Percentiles rank a stretch among this genome's conserved stretches.
Conservation (phyloP, 768 basidiomycete species). For the Xanthoconium purpureum region DNA sequence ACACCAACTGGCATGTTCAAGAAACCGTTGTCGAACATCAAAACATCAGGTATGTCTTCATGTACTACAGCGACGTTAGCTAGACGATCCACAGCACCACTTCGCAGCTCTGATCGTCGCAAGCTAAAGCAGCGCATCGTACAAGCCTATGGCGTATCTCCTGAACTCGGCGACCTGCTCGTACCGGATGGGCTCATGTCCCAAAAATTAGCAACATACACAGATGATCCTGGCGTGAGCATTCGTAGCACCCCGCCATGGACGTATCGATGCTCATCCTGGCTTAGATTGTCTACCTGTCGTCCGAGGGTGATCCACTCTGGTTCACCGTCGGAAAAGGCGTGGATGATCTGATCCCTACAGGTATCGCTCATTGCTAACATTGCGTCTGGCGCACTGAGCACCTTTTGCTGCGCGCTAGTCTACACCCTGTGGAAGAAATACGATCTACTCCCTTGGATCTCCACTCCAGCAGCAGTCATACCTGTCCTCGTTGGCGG, state of each 20-base stretch:
- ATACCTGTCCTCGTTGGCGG: conserved; percentile 70
- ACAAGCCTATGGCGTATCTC: conserved; percentile 42
- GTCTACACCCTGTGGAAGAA: conserved; percentile 82
- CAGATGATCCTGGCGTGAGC: conserved; percentile 61
- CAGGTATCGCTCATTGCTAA: conserved; percentile 34
- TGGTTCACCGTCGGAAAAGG: conserved; percentile 78
- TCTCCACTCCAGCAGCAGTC: conserved; percentile 71
- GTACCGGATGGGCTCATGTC: conserved; percentile 73
- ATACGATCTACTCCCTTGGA: conserved; percentile 59
- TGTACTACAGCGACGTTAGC: not conserved
- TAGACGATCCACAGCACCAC: conserved; percentile 42
- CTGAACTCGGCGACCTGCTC: conserved; percentile 63
- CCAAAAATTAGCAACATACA: conserved; percentile 64
- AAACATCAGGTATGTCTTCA: conserved; percentile 51
- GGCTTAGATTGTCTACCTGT: conserved; percentile 59
- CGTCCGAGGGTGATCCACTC: conserved; percentile 64
- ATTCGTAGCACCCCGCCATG: not conserved
- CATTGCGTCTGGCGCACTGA: not conserved
- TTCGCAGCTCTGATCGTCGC: conserved; percentile 69
- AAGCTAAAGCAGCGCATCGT: conserved; percentile 64
- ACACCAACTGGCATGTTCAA: conserved; percentile 60
- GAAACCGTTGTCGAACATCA: conserved; percentile 63
- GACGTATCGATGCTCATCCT: conserved; percentile 1
- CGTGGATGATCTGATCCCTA: conserved; percentile 68
- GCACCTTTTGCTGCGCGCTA: conserved; percentile 14